Base-by-base conservation (phyloP, 2,329 filamentous ascomycete genomes). In the Bipolaris gigantea region DNA sequence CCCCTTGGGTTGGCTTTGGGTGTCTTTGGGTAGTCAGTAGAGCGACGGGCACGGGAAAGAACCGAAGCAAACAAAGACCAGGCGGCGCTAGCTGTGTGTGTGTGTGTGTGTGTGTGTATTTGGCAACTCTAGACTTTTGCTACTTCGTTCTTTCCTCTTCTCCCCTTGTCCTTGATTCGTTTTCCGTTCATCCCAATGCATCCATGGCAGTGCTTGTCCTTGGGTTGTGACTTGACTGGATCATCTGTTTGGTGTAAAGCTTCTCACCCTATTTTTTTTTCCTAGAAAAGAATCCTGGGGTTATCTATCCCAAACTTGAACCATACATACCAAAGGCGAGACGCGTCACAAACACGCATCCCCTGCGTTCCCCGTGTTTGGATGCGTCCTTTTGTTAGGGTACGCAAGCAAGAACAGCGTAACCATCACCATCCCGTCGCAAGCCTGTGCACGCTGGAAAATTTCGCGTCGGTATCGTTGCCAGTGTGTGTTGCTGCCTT, bases 1-100 rank as follows among this genome's bases (percentile, higher is more conserved):
- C 53, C 48, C 48, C 45, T 44, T 44, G 46, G 46, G 21, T 48
- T 47, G 53, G 45, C 35, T 49, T 48, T 47, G 38, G 43, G 34
- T 50, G 34, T 30, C 27, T 36, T 36, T 23, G 19, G 27, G 27
- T 40, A 40, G 38, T 23, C 48, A 41, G 50, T 44, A 40, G 21
- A 21, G 44, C 19, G 43, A 48, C 16, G 13, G 25, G 16, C 21
- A 34, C 23, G 30, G 11, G 32, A 35, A 40, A 18, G 16, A 23
- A 34, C 27, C 30, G 7, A 40, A 45, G 47, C 23, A 41, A 25
- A 48, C 34, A 48, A 44, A 44, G 43, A 42, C 32, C 19, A 19
- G 18, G 21, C 41, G 19, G 35, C 35, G 15, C 25, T 39, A 15
- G 39, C 39, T 21, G 40, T 42, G 38, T 42, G 41, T 34, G 11